Base-by-base conservation (phyloP, 768 basidiomycete species). In the Dictyophora rubrovolvata region DNA sequence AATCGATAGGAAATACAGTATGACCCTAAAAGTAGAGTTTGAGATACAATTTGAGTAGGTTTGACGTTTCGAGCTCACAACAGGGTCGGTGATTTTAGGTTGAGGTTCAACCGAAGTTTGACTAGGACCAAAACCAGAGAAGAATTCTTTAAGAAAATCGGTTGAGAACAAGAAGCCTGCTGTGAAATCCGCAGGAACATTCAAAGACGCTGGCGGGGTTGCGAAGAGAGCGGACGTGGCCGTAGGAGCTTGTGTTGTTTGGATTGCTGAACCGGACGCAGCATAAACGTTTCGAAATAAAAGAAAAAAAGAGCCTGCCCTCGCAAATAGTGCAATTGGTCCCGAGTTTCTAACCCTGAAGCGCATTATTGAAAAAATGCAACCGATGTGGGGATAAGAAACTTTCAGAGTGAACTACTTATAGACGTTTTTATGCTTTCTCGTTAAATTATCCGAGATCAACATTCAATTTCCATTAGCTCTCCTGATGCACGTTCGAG, bases 21-120 rank as follows among this genome's bases (percentile, higher is more conserved):
- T 52, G 28, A 18, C 23, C 46, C 49, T 57, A 5, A 20, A 36
- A 10, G 28, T 10, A 23, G 8, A 20, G 53, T 54, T 6, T 21
- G 5, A 17, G 28, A 28, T 42, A 42, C 23, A 36, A 36, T 34
- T 17, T 16, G 1, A 20, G 11, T 11, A 22, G 12, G 28, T 4
- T 14, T 20, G 17, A 16, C 3, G 18, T 16, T 36, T 36, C 16
- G 18, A 33, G 23, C 50, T 49, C 18, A 52, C 57, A 10, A 62
- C 55, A 17, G 61, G 59, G 52, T 62, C 61, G 14, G 61, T 62
- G 48, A 62, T 50, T 37, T 53, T 34, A 2, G 61, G 61, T 34
- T 62, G 61, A 8, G 57, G 56, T 35, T 62, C 56, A 4, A 54
- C 58, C 7, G 52, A 48, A 12, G 61, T 62, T 35, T 62, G 61